Conservation (phyloP, 2,329 filamentous ascomycete species). For the Cladosporium austrohemisphaericum region DNA sequence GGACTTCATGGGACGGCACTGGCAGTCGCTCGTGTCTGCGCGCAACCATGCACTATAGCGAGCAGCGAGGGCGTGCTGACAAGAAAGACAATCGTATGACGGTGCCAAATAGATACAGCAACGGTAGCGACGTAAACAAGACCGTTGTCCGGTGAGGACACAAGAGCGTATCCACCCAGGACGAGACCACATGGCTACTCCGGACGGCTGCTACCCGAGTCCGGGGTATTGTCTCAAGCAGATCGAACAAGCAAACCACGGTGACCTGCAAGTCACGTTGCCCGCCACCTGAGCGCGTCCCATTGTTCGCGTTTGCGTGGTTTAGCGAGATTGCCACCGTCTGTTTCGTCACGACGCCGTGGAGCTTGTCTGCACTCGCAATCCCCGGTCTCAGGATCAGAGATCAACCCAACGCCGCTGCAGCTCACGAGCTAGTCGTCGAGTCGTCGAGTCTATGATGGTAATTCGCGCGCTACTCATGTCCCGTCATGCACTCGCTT, state of each 20-base stretch:
- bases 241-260: not conserved
- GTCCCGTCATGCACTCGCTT: not conserved
- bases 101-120: too few species aligned
- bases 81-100: too few species aligned
- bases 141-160: too few species aligned
- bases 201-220: slow-evolving; percentile 1
- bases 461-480: not conserved
- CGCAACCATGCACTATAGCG: not conserved
- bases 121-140: too few species aligned
- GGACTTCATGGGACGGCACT: not conserved
- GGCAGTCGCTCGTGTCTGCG: too few species aligned
- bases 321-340: slow-evolving; percentile 9
- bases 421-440: not conserved
- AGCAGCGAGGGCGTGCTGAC: not conserved
- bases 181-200: slow-evolving; percentile 11
- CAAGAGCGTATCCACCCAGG: too few species aligned
- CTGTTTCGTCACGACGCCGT: slow-evolving; percentile 5
- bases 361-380: slow-evolving; percentile 2
- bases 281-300: slow-evolving; percentile 4
- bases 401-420: slow-evolving; percentile 2
- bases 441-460: slow-evolving; percentile 1
- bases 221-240: slow-evolving; percentile 13
- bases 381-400: slow-evolving; percentile 5
- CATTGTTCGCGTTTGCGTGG: slow-evolving; percentile 1
- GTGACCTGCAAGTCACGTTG: slow-evolving; percentile 7